Base-by-base conservation (phyloP, 129 eudicot genomes). In the Heracleum sosnowskyi region DNA sequence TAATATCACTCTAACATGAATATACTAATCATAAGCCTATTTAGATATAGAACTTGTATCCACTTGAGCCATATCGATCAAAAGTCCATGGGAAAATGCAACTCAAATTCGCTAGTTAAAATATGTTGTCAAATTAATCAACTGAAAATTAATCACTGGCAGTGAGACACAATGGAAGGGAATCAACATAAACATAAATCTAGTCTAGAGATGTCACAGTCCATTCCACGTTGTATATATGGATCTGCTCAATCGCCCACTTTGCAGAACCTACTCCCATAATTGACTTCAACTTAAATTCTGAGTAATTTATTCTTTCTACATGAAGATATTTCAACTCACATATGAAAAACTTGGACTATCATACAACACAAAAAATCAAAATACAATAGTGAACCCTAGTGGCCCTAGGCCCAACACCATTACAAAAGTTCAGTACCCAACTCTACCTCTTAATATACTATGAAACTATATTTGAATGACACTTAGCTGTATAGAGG, bases 331-430 rank as follows among this genome's bases (percentile, higher is more conserved):
- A 79, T 47, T 22, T 7, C 42, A 36, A 71, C 69, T 69, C 47
- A 2, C 57, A 49, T 79, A 37, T 73, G 80, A 40, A 63, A 75
- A 42, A 64, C 80, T 77, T 36, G 15, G 73, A 81, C 73, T 74
- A 81, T 79, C 79, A 86, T 84, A 86, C 92, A 88, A 88, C 89
- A 83, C 29, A 72, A 81, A 75, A 78, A 81, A 57, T 45, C 83
- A 78, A 75, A 57, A 60, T 66, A 47, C 81, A 69, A 78, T 71
- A 68, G 45, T 60, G n/a, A 83, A 60, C 76, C 78, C 84, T 79
- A 55, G n/a, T 82, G 80, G 75, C 71, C 40, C 79, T 40, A 57
- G 41, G 80, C 71, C 74, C 74, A 77, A 4, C 24, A 66, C 44
- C 17, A 68, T 57, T 66, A 37, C 53, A 78, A n/a, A 79, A 76